Evolutionary conservation across 163 green algal species (phyloP).

Genomic region (Volvox carteri): DNA sequence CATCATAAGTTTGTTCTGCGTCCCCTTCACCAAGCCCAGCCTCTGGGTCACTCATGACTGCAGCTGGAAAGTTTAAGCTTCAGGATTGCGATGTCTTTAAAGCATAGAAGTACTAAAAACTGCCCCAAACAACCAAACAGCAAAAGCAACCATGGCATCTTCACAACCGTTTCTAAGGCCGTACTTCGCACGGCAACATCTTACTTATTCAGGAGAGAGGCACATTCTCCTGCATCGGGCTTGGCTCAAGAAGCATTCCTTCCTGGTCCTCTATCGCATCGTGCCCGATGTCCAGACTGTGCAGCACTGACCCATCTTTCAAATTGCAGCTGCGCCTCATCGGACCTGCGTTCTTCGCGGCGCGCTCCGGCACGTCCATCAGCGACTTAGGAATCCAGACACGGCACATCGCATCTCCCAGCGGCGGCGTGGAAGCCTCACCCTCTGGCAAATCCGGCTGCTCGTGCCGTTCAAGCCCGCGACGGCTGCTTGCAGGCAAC

Average conservation of each 20-base stretch:
- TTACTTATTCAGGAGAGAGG: background rate
- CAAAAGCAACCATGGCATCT: background rate
- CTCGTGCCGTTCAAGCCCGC: background rate
- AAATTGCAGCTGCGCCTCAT: no score
- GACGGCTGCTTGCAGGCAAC: background rate
- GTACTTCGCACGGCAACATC: background rate
- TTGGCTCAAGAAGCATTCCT: constrained; percentile 23
- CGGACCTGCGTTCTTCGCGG: no score
- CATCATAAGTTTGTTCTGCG: background rate
- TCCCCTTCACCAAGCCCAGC: background rate
- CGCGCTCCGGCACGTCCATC: no score
- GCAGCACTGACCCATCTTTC: no score
- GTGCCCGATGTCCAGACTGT: no score
- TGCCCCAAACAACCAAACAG: background rate
- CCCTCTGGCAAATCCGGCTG: background rate
- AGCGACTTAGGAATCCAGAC: background rate
- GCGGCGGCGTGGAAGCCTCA: background rate
- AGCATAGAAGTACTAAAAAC: background rate
- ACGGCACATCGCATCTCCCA: constrained; percentile 2
- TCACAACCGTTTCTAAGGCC: constrained; percentile 37
- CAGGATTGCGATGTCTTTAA: background rate
- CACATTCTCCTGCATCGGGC: constrained; percentile 9
- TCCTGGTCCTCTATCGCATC: background rate
- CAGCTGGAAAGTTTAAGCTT: background rate
- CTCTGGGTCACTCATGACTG: constrained; percentile 39